Base-by-base conservation (phyloP, 2,329 filamentous ascomycete species). In the Endothia cerciana region DNA sequence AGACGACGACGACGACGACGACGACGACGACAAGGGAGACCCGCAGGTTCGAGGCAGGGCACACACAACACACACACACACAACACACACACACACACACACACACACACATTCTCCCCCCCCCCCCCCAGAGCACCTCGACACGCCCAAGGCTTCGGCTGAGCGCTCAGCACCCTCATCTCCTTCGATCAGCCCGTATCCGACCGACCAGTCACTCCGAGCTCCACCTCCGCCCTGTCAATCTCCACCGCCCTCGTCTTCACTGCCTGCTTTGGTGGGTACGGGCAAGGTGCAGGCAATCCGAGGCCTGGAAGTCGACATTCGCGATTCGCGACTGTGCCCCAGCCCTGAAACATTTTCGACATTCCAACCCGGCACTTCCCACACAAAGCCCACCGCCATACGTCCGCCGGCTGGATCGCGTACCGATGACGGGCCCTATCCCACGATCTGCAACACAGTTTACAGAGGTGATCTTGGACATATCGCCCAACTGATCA, bases 381-480 rank as follows among this genome's bases (percentile, higher is more conserved):
- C 19, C 25, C 30, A 53, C 59, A 53, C 17, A 2, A 60, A 43
- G 17, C 13, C 33, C 28, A 2, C 30, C 53, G 17, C 43, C 13
- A 47, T 6, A 47, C 61, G 30, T 38, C 60, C 57, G 61, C 60
- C 66, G 61, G 47, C 45, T 53, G 28, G 66, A 63, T 61, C 49
- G 64, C 51, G 28, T 57, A 66, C 64, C 64, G 63, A 76, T 76
- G 74, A 73, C 66, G 69, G 65, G 63, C 62, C 33, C 51, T 60
- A 49, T 53, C 19, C 33, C 53, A 22, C 53, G n/a, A 40, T 63
- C 55, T 53, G 41, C 57, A 55, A 45, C 60, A 47, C 66, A 68
- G 61, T 58, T 71, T 72, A 71, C 70, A 70, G 69, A 67, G 72
- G 72, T 71, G 73, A 72, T 47, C 66, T 69, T 72, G 72, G 72